These are phyloP conservation scores for Pichia nakasei DNA, from an alignment of 805 yeast genomes.

Conservation along the genomic window DNA sequence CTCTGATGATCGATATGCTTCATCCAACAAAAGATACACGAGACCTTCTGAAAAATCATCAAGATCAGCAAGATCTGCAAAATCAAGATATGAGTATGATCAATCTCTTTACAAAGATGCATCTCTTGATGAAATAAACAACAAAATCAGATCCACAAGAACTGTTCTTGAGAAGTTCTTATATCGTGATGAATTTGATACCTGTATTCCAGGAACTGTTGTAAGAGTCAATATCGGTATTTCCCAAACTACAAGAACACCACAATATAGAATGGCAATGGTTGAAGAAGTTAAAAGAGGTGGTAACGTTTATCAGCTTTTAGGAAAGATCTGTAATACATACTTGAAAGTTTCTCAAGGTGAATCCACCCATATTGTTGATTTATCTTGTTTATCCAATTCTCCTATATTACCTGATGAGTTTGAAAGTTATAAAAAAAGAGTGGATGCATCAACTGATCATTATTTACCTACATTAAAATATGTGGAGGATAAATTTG, in stretches of 20 bases:
- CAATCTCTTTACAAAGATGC: slow-evolving; percentile 33
- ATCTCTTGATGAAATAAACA: slow-evolving; percentile 55
- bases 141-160: slow-evolving; percentile 64
- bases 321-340: slow-evolving; percentile 36
- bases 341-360: slow-evolving; percentile 79
- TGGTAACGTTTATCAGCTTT: slow-evolving; percentile 34
- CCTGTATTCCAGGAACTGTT: slow-evolving; percentile 60
- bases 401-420: slow-evolving; percentile 63
- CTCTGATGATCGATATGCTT: slow-evolving; percentile 17
- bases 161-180: slow-evolving; percentile 64
- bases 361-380: slow-evolving; percentile 60
- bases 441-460: slow-evolving; percentile 46
- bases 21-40: neutral
- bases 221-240: slow-evolving; percentile 79
- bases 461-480: slow-evolving; percentile 52
- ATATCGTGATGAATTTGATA: slow-evolving; percentile 74
- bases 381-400: slow-evolving; percentile 75
- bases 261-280: slow-evolving; percentile 76
- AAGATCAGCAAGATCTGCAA: slow-evolving; percentile 26
- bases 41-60: slow-evolving; percentile 24
- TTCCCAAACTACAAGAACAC: slow-evolving; percentile 50
- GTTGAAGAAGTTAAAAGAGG: slow-evolving; percentile 48
- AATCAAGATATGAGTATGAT: slow-evolving; percentile 30
- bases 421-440: slow-evolving; percentile 56
- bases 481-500: slow-evolving; percentile 54